Evolutionary conservation across 164 flowering plant genomes (phyloP).

Genomic region (Magnolia changhungtana): DNA sequence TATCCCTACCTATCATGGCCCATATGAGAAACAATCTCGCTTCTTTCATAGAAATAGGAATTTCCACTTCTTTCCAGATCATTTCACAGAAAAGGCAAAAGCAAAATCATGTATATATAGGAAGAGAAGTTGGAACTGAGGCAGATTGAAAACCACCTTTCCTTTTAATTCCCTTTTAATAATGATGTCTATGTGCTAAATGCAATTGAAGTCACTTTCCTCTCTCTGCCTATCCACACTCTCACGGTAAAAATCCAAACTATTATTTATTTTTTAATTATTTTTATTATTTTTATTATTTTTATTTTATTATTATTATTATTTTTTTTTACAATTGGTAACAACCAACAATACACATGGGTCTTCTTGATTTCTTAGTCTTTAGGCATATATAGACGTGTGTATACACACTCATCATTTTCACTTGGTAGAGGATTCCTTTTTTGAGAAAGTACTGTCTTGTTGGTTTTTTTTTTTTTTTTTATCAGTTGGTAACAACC

Average conservation of each 20-base stretch:
- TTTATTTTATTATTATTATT: conserved; percentile 12
- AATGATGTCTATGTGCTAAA: conserved; percentile 34
- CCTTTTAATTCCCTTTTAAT: conserved; percentile 39
- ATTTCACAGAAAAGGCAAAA: conserved; percentile 31
- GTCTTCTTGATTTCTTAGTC: conserved; percentile 7
- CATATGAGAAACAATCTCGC: conserved; percentile 24
- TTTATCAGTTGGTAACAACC: no score
- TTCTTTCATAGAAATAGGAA: conserved; percentile 20
- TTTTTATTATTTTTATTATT: conserved; percentile 1
- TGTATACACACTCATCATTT: no score
- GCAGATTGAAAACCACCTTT: conserved; percentile 24
- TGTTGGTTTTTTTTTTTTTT: not conserved
- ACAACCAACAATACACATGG: conserved; percentile 25
- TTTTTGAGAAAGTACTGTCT: not conserved
- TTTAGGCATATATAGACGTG: no score
- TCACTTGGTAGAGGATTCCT: no score
- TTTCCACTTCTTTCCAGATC: conserved; percentile 36
- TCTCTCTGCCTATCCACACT: conserved; percentile 13
- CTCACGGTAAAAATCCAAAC: conserved; percentile 13
- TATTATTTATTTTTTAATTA: no score
- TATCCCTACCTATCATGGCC: conserved; percentile 37
- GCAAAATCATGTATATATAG: conserved; percentile 28
- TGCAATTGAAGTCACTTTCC: conserved; percentile 28
- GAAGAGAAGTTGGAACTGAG: conserved; percentile 26
- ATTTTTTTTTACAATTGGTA: conserved; percentile 27